Evolutionary conservation across 2,329 filamentous ascomycete genomes (phyloP), one percentile per base, ranked within the genome.

Genomic region (Hypoxylon sp.): DNA sequence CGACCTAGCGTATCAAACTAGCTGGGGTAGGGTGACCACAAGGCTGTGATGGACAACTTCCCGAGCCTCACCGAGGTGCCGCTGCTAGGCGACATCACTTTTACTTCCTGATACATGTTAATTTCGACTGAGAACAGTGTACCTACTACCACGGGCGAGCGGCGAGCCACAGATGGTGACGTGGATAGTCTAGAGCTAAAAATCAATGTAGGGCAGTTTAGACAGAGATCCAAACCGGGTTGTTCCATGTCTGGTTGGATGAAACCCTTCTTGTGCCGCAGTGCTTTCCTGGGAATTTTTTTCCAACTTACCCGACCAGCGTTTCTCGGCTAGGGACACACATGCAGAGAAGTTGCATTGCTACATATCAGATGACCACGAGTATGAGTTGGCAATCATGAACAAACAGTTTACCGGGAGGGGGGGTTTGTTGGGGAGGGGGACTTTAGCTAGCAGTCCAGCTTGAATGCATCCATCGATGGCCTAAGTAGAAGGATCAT

Each of bases 41-140:
- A 71, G 70, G 73, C 73, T 73, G 68, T 63, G 53, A 62, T 51
- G 33, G 17, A 10, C 42, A 75, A 75, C 73, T 70, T 72, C 63
- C 74, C 74, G 74, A 76, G 73, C 74, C 74, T 74, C 74, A 74
- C 74, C 74, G 74, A 76, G 70, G 67, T 58, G 59, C 60, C 55
- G 61, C 54, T 67, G 31, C 42, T 68, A 69, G 24, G 58, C 58
- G 44, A 61, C 59, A 63, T 58, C 62, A 62, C 44, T 39, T 17
- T 37, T 14, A 19, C 24, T 55, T 52, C 17, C 31, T 29, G 44
- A 6, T 58, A 52, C n/a, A 55, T 17, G 37, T 54, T 17, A 29
- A 61, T 35, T n/a, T 22, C 5, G 33, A 37, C 44, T 22, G 31
- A 37, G 22, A 29, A 47, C 42, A 13, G n/a, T 10, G 55, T 39